Conservation (phyloP, 257 asterid genomes). For the Oldenlandia corymbosa region DNA sequence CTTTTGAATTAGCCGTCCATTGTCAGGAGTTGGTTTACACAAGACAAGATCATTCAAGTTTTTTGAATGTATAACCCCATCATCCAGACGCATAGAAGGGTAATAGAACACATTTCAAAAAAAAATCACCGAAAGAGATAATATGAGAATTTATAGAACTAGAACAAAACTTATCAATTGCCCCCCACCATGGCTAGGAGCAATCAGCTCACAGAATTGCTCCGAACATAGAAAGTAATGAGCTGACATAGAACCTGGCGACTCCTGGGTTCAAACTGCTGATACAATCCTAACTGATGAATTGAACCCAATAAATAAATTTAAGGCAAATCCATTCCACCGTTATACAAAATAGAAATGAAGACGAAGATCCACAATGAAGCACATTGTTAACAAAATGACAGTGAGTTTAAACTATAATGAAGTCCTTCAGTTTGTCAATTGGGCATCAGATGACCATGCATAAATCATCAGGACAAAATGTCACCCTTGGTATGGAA, state of each 20-base stretch:
- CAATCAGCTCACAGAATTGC: conserved; percentile 21
- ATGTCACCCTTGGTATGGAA: neutral
- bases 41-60: too few species aligned
- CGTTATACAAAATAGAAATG: neutral
- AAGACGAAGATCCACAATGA: conserved; percentile 22
- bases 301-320: conserved; percentile 15
- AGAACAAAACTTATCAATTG: neutral
- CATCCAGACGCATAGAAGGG: too few species aligned
- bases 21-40: too few species aligned
- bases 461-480: neutral
- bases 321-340: neutral
- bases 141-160: too few species aligned
- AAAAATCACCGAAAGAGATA: too few species aligned
- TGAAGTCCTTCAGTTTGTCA: neutral
- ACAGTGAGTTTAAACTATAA: neutral
- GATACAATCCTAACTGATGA: conserved; percentile 24
- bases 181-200: conserved; percentile 19
- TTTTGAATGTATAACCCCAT: too few species aligned
- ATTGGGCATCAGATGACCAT: neutral
- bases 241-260: conserved; percentile 19
- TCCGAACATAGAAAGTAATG: too few species aligned
- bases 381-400: too few species aligned
- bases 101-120: too few species aligned
- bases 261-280: conserved; percentile 15
- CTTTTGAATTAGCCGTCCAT: too few species aligned